Evolutionary conservation across 371 early-diverging fungal species (phyloP).

Genomic region (Apophysomyces trapeziformis): DNA sequence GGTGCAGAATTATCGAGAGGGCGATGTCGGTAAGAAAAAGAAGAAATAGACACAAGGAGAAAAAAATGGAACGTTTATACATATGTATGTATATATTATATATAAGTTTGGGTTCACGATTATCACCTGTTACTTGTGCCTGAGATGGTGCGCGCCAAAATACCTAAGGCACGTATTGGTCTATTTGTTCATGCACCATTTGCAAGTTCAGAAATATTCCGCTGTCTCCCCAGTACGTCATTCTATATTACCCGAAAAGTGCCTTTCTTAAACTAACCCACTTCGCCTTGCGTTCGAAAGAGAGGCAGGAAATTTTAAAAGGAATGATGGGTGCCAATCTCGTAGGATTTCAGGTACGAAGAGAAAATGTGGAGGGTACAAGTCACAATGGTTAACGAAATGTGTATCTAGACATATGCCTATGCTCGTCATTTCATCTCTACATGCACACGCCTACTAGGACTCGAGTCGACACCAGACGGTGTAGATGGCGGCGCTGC

Average conservation of each 20-base stretch:
- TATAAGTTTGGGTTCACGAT: constrained; percentile 95
- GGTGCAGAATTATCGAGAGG: constrained; percentile 69
- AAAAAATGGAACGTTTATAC: background rate
- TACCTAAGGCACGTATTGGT: constrained; percentile 87
- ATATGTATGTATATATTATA: background rate
- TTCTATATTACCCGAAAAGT: background rate
- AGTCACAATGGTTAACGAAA: constrained; percentile 8
- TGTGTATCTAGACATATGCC: constrained; percentile 75
- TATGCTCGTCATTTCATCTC: constrained; percentile 96
- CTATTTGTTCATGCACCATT: constrained; percentile 98
- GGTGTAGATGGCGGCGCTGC: constrained; percentile 81
- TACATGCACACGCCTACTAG: constrained; percentile 89
- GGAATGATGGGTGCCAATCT: constrained; percentile 92
- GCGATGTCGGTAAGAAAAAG: constrained; percentile 77
- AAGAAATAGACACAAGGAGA: background rate
- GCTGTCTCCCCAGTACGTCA: constrained; percentile 82
- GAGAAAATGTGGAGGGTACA: constrained; percentile 19
- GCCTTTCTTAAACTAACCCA: background rate
- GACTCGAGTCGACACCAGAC: constrained; percentile 82
- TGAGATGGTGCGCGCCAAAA: constrained; percentile 73
- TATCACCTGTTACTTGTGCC: constrained; percentile 97
- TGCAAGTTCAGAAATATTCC: constrained; percentile 94
- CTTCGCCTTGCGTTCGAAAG: constrained; percentile 37
- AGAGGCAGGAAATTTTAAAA: constrained; percentile 86
- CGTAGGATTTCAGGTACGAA: constrained; percentile 84